A percentile compares a stretch with the other conserved stretches of the same genome.
These are phyloP conservation scores for Cerioporus squamosus DNA, from an alignment of 1,284 basidiomycete genomes.

Conservation along the genomic window DNA sequence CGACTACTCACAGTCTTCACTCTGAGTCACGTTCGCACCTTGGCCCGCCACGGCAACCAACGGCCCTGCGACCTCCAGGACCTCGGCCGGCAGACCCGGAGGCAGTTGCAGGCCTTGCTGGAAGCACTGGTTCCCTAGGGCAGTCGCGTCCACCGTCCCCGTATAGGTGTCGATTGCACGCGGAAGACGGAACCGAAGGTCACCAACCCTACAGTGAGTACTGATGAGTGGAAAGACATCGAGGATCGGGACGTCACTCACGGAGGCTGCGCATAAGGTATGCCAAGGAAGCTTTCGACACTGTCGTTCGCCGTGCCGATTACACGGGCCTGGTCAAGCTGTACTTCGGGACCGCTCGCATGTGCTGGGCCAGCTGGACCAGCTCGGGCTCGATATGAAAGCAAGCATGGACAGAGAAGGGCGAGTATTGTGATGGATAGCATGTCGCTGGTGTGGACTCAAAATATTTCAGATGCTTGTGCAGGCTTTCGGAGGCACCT, in stretches of 20 bases:
- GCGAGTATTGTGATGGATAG: too few species aligned
- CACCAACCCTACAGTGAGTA: slow-evolving; percentile 17
- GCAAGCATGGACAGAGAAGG: too few species aligned
- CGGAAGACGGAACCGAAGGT: slow-evolving; percentile 48
- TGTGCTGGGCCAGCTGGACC: too few species aligned
- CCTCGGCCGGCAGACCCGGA: slow-evolving; percentile 33
- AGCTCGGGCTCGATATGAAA: too few species aligned
- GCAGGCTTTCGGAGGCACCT: too few species aligned
- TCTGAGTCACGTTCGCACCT: slow-evolving; percentile 23
- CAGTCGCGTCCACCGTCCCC: slow-evolving; percentile 41
- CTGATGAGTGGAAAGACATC: background rate
- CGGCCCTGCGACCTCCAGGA: slow-evolving; percentile 39
- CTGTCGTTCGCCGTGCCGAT: slow-evolving; percentile 17
- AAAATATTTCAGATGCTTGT: too few species aligned
- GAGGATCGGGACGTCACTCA: slow-evolving; percentile 18
- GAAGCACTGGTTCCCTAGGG: slow-evolving; percentile 51
- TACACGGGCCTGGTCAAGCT: slow-evolving; percentile 25
- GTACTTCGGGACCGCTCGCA: too few species aligned
- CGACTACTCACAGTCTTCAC: slow-evolving; percentile 48
- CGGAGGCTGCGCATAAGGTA: slow-evolving; percentile 55
- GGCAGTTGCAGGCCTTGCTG: slow-evolving; percentile 40
- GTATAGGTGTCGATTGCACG: slow-evolving; percentile 43
- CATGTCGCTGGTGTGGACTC: too few species aligned
- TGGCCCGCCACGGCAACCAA: slow-evolving; percentile 19
- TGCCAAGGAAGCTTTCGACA: slow-evolving; percentile 49